Base-by-base conservation (phyloP, 768 basidiomycete genomes). In the Lactarius pseudohatsudake region DNA sequence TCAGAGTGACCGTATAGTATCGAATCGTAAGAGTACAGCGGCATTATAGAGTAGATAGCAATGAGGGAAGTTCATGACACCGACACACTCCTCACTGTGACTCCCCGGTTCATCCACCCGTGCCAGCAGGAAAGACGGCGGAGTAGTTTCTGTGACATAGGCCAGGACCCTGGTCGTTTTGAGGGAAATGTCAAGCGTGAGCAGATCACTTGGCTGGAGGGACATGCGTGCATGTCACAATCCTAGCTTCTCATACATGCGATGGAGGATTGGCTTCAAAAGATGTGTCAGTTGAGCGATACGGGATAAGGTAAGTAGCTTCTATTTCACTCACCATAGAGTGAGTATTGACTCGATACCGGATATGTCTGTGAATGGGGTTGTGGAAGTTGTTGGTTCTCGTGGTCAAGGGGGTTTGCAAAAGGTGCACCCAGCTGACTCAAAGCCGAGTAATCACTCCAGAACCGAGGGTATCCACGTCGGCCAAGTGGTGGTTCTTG, bases 381-480 rank as follows among this genome's bases (percentile, higher is more conserved):
- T 40, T 67, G 65, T 54, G 62, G 62, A 18, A 59, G 59, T 22
- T 64, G 69, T 30, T 63, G 55, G 34, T 47, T 28, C 41, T 69
- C 68, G 3, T 59, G 57, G 36, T 60, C 66, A 58, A 69, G 26
- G 16, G 68, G 32, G 18, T 70, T 59, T n/a, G 69, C 57, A 56
- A 75, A 77, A 58, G 75, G 70, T 69, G 75, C 64, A 57, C 75
- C 74, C 66, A 77, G 72, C 71, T 77, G 76, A 41, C 69, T 72
- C 59, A 78, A 61, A 47, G 75, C 67, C 26, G 76, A 71, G 54
- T 76, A 76, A 68, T 79, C 78, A 69, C 70, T 75, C 78, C 78
- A 79, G 64, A 73, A 78, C 70, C 75, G 77, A 56, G 77, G 73
- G 69, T 73, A 76, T 30, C 76, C 73, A 64, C 71, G 58, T 59